Evolutionary conservation across 768 basidiomycete genomes (phyloP), one percentile per base, ranked within the genome.

Genomic region (Mycena belliarum): DNA sequence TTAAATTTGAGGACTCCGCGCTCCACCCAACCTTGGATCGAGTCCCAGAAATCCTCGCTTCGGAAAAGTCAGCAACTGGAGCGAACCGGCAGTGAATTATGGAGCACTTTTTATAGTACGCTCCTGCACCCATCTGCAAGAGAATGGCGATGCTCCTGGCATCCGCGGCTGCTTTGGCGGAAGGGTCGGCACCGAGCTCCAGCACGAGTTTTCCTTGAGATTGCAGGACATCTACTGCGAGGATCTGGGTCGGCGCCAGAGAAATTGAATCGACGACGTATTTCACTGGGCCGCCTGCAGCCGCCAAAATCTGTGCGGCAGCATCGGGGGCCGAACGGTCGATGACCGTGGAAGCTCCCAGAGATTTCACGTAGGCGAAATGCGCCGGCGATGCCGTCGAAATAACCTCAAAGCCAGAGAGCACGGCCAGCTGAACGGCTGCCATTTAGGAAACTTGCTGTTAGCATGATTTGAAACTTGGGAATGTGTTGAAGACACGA

Each of bases 211-310:
- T 50, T 16, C 59, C 53, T 23, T 33, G 4, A 21, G 23, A 33
- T 18, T 42, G 26, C 32, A 60, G n/a, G 6, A 60, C 20, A 25
- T 60, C 53, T 32, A 52, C 47, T 5, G 33, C 59, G 14, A 60
- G 49, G 16, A 45, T 33, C 37, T 60, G 59, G 9, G 59, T 60
- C 7, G 53, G 6, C 21, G 25, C 16, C 20, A 55, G 38, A 6
- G 49, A 50, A 24, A 60, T 55, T 7, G 41, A 14, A 28, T 60
- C 59, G 9, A 60, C 53, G 11, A 55, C 52, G 23, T 55, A 55
- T 20, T 55, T 51, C 10, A 51, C 35, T 5, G 53, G 48, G 24
- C 51, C 57, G 21, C 44, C 49, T 16, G 59, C 37, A 2, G 35
- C 59, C 0, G 41, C 46, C 24, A 54, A 32, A 6, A 59, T 53